Conservation (phyloP, 1,284 basidiomycete species). For the Cutaneotrichosporon cutaneum region DNA sequence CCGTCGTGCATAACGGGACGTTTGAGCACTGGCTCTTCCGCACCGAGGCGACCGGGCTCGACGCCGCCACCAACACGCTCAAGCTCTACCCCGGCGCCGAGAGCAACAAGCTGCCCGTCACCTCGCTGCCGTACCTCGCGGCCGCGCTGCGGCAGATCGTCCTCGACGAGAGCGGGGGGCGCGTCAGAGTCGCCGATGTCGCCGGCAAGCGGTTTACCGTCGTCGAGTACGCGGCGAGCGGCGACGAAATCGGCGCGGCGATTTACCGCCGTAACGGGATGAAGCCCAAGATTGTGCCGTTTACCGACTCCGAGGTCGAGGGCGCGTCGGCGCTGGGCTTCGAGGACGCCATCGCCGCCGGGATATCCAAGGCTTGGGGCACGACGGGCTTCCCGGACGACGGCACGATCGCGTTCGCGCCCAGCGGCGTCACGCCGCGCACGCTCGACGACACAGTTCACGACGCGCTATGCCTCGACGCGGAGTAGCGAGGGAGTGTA, state of each 20-base stretch:
- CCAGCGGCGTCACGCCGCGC: constrained; percentile 1
- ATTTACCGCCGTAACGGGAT: constrained; percentile 8
- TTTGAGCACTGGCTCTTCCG: constrained; percentile 11
- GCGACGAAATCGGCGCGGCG: constrained; percentile 13
- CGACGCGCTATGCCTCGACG: background rate
- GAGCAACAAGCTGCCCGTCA: constrained; percentile 6
- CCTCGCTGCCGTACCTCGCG: constrained; percentile 13
- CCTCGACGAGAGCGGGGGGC: background rate
- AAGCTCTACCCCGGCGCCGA: constrained; percentile 15
- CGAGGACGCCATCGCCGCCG: constrained; percentile 64
- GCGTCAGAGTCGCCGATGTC: background rate
- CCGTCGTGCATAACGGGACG: constrained; percentile 14
- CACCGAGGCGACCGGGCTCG: constrained; percentile 8
- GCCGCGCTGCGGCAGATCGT: constrained; percentile 13
- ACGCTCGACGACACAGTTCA: background rate
- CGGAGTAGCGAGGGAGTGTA: background rate
- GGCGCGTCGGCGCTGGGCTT: constrained; percentile 33
- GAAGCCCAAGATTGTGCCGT: background rate
- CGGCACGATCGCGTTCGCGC: constrained; percentile 62
- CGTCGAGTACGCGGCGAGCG: constrained; percentile 15
- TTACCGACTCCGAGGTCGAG: constrained; percentile 16
- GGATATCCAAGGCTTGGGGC: constrained; percentile 69
- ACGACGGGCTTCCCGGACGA: constrained; percentile 81
- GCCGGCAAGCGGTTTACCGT: constrained; percentile 6
- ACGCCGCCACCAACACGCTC: constrained; percentile 17